These are phyloP conservation scores for Penicillium maclennaniae DNA, from an alignment of 495 filamentous ascomycete species.

Conservation along the genomic window DNA sequence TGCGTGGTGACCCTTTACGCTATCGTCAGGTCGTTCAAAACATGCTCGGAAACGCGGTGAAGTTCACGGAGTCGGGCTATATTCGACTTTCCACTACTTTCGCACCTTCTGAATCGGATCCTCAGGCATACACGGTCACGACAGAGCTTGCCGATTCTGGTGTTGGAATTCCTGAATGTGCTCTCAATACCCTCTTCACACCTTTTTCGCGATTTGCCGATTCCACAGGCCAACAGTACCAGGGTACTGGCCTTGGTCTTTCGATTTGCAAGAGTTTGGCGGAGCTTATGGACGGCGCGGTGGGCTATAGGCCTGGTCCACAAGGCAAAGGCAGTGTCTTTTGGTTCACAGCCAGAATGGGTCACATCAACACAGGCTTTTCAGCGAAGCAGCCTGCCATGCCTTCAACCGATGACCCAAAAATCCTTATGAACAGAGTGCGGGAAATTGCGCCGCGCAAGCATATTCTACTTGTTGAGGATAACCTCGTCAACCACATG, in stretches of 20 bases:
- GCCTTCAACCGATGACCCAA: conserved; percentile 32
- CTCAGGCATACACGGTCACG: too few relatives aligned
- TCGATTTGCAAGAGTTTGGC: conserved; percentile 73
- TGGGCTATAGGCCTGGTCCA: conserved; percentile 43
- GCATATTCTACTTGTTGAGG: conserved; percentile 39
- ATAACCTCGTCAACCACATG: conserved; percentile 56
- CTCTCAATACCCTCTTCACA: conserved; percentile 67
- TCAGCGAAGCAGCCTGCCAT: conserved; percentile 20
- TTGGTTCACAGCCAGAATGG: too few relatives aligned
- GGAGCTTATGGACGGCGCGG: conserved; percentile 72
- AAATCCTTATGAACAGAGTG: too few relatives aligned
- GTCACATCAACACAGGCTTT: too few relatives aligned
- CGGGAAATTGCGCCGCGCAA: conserved; percentile 27
- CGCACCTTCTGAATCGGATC: conserved; percentile 26
- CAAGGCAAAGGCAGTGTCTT: too few relatives aligned
- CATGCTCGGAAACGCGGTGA: conserved; percentile 75
- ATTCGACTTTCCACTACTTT: conserved; percentile 56
- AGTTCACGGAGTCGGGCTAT: conserved; percentile 69
- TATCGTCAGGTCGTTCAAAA: conserved; percentile 78
- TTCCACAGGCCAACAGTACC: conserved; percentile 67
- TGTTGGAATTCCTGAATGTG: conserved; percentile 72
- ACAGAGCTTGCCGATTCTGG: conserved; percentile 57
- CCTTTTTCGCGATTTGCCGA: conserved; percentile 81
- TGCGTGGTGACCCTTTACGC: conserved; percentile 65
- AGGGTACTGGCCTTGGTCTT: conserved; percentile 71